Evolutionary conservation across 495 filamentous ascomycete species (phyloP), one percentile per base, ranked within the genome.

Genomic region (Usnea hakonensis): DNA sequence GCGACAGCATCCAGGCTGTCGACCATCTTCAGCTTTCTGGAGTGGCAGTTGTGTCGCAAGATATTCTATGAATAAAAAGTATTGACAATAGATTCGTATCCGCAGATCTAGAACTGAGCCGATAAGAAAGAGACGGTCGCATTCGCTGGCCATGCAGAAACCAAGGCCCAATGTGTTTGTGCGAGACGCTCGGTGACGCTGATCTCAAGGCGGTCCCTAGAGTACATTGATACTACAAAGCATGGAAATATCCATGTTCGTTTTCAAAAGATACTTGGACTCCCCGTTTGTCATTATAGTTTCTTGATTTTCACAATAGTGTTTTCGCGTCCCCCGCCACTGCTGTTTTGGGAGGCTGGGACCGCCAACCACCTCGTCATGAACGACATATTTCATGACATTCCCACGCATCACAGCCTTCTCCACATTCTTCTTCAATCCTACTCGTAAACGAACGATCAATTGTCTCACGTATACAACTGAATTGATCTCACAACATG

Each of bases 331-430:
- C 41, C 57, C 62, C 64, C 46, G 64, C 64, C 64, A 60, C 50
- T 55, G 17, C 33, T 36, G 44, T 44, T 30, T 32, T 37, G 52
- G 26, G 57, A 46, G 53, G 57, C 52, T 50, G 48, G 63, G 48
- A 23, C 55, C 35, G 35, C 64, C 64, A 58, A 60, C 64, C 64
- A 66, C 64, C 53, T 40, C 60, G 58, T 30, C 36, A 28, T 35
- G 26, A 43, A 26, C 55, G 40, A 50, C 55, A 64, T 59, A 64
- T 64, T 59, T 64, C 11, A 58, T 57, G 19, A 43, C 50, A 36
- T 21, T 55, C 23, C 36, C n/a, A 30, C 50, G 41, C 36, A 26
- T 46, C 36, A 38, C 61, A 58, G 3, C 21, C 33, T 37, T 54
- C n/a, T 41, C 17, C 21, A n/a, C 44, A 52, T 63, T 57, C 60